Conservation (phyloP, 2,329 filamentous ascomycete species). For the Fusarium graminum region DNA sequence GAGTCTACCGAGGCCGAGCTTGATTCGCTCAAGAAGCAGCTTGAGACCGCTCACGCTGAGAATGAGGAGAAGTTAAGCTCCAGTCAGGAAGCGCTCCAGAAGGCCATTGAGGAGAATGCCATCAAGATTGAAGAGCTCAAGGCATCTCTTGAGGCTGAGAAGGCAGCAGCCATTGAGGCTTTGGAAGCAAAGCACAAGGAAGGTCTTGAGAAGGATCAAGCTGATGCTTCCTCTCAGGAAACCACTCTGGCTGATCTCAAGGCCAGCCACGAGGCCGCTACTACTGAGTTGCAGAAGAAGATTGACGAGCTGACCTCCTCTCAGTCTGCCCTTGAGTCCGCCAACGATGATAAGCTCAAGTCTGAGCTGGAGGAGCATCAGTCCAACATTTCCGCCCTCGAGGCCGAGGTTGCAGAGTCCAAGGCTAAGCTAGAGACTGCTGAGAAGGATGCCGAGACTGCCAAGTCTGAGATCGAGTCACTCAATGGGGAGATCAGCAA, state of each 20-base stretch:
- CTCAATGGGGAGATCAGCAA: constrained; percentile 57
- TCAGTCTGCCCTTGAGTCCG: constrained; percentile 60
- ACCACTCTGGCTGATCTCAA: constrained; percentile 65
- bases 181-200: constrained; percentile 67
- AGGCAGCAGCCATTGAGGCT: constrained; percentile 61
- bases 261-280: constrained; percentile 61
- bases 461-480: constrained; percentile 60
- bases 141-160: constrained; percentile 63
- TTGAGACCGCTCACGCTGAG: constrained; percentile 58
- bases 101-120: constrained; percentile 62
- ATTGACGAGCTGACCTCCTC: constrained; percentile 66
- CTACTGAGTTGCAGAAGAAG: constrained; percentile 66
- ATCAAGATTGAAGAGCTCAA: constrained; percentile 65
- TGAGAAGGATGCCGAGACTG: constrained; percentile 59
- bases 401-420: constrained; percentile 65
- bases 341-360: constrained; percentile 60
- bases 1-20: constrained; percentile 64
- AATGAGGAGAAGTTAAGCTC: constrained; percentile 53
- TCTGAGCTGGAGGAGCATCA: constrained; percentile 60
- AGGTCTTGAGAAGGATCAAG: constrained; percentile 62
- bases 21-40: constrained; percentile 62
- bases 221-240: constrained; percentile 62
- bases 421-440: constrained; percentile 63
- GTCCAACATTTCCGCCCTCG: constrained; percentile 63
- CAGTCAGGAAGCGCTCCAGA: constrained; percentile 53